These are phyloP conservation scores for Pleoardoris graminearum DNA, from an alignment of 2,329 filamentous ascomycete species.

Conservation along the genomic window DNA sequence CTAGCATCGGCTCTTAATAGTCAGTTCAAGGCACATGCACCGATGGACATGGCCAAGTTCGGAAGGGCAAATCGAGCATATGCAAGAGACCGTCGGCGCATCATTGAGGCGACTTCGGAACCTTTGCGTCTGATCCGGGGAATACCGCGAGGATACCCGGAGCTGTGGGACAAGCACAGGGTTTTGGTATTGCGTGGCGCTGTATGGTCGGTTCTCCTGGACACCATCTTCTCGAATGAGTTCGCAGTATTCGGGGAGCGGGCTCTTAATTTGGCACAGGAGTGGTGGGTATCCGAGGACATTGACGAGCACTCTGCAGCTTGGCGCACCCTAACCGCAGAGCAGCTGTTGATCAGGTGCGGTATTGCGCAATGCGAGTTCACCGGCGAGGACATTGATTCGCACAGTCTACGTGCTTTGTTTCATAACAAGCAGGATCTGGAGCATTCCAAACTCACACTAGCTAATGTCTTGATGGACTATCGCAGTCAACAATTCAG, in stretches of 20 bases:
- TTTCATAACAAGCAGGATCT: not conserved
- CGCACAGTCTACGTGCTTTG: not conserved
- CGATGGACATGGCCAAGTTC: not conserved
- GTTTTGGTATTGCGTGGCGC: not conserved
- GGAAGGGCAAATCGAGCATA: too few species aligned
- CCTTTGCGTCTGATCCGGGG: not conserved
- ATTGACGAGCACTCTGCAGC: not conserved
- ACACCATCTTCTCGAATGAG: conserved; percentile 3
- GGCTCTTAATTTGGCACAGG: not conserved
- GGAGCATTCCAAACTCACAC: too few species aligned
- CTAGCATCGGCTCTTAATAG: not conserved
- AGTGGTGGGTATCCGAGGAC: not conserved
- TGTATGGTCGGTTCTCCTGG: conserved; percentile 5
- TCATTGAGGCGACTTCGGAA: not conserved
- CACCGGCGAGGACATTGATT: too few species aligned
- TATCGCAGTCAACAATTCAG: too few species aligned
- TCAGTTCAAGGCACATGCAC: not conserved
- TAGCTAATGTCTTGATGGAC: too few species aligned
- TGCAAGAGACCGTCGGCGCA: too few species aligned
- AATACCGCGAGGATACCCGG: not conserved
- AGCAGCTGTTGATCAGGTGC: not conserved
- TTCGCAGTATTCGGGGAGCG: conserved; percentile 7
- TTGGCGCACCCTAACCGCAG: conserved; percentile 1
- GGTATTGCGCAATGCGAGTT: not conserved
- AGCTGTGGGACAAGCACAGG: not conserved